These are phyloP conservation scores for Trichoderma atroviride DNA, from an alignment of 2,329 filamentous ascomycete genomes.

Conservation along the genomic window DNA sequence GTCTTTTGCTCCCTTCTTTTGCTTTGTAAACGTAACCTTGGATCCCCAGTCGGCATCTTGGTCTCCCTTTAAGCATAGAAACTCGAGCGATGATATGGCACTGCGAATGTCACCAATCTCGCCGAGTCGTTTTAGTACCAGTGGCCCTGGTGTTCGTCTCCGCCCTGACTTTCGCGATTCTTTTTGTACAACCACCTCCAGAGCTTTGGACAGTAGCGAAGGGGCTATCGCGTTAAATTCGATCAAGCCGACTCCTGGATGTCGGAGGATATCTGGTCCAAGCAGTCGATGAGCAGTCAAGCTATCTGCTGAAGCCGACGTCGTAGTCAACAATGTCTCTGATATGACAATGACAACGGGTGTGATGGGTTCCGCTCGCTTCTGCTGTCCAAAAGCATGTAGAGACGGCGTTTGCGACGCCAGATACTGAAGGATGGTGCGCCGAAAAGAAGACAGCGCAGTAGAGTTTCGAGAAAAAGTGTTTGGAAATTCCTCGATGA, in stretches of 20 bases:
- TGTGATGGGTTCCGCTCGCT: slow-evolving; percentile 52
- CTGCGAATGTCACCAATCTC: slow-evolving; percentile 91
- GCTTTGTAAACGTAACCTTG: slow-evolving; percentile 70
- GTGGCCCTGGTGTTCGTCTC: slow-evolving; percentile 73
- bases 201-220: slow-evolving; percentile 79
- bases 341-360: slow-evolving; percentile 90
- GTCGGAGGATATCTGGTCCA: slow-evolving; percentile 80
- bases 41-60: slow-evolving; percentile 74
- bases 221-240: slow-evolving; percentile 94
- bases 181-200: slow-evolving; percentile 81
- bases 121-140: slow-evolving; percentile 76
- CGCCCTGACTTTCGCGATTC: slow-evolving; percentile 79
- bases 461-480: slow-evolving; percentile 69
- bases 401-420: slow-evolving; percentile 65
- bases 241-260: slow-evolving; percentile 76
- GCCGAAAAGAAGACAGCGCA: slow-evolving; percentile 70
- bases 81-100: slow-evolving; percentile 89
- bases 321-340: slow-evolving; percentile 84
- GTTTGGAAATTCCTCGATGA: slow-evolving; percentile 83
- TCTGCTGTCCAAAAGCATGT: slow-evolving; percentile 49
- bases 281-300: slow-evolving; percentile 90
- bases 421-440: slow-evolving; percentile 74
- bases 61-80: slow-evolving; percentile 83
- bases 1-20: slow-evolving; percentile 63
- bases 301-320: slow-evolving; percentile 81